These are phyloP conservation scores for Arctium minus DNA, from an alignment of 129 eudicot species.

Conservation along the genomic window DNA sequence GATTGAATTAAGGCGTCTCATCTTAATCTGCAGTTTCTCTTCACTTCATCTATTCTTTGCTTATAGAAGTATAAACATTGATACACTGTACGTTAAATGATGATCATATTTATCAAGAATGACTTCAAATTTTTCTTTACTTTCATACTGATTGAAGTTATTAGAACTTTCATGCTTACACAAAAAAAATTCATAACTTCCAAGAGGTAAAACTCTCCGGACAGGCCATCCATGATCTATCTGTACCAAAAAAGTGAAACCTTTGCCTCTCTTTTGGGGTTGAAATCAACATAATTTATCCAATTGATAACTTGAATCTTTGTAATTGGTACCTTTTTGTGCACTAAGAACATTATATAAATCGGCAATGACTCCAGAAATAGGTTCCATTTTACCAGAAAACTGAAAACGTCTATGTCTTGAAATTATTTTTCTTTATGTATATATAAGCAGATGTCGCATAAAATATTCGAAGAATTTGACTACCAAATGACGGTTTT, in stretches of 20 bases:
- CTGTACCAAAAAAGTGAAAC: not conserved
- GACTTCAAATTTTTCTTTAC: not conserved
- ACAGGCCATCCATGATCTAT: not conserved
- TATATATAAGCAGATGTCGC: not conserved
- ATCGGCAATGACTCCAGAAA: not conserved
- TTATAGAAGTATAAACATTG: not conserved
- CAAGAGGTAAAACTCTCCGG: not conserved
- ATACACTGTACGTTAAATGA: not conserved
- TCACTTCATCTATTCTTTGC: slow-evolving; percentile 1
- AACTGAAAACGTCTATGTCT: not conserved
- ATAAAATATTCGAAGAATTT: not conserved
- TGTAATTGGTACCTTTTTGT: not conserved
- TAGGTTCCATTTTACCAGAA: not conserved
- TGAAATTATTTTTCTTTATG: not conserved
- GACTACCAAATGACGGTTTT: not conserved
- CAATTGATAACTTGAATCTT: not conserved
- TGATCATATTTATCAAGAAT: not conserved
- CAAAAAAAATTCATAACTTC: not conserved
- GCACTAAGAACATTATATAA: not conserved
- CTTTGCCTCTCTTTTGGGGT: not conserved
- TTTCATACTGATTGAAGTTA: not conserved
- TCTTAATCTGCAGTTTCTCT: not conserved
- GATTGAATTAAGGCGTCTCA: not conserved
- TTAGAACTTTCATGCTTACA: not conserved
- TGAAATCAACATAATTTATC: not conserved